phyloP scores from a whole-genome alignment of 108 stramenopile genomes.

The Mediolabrus comicus region DNA sequence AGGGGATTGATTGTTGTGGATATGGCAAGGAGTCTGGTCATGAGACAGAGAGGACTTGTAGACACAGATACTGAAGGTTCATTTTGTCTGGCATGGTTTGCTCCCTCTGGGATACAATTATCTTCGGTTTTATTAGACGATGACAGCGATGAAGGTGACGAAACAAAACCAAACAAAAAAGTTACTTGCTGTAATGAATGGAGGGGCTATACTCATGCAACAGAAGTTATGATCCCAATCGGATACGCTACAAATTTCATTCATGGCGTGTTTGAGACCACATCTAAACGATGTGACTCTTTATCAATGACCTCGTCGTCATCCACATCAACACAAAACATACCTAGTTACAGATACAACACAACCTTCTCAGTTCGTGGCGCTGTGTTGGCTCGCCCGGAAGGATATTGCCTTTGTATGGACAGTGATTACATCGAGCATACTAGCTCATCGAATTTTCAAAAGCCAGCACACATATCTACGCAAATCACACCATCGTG shows the following conservation, averaged over 20 bases:
- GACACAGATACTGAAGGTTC: constrained; percentile 42
- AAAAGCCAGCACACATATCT: constrained; percentile 4
- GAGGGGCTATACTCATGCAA: constrained; percentile 62
- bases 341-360: constrained; percentile 20
- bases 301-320: background rate
- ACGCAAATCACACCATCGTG: background rate
- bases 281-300: background rate
- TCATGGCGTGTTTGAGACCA: constrained; percentile 28
- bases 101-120: constrained; percentile 66
- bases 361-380: constrained; percentile 78
- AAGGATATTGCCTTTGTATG: constrained; percentile 78
- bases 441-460: background rate
- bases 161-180: constrained; percentile 12
- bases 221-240: constrained; percentile 70
- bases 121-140: constrained; percentile 29
- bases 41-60: background rate
- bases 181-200: constrained; percentile 57
- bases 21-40: constrained; percentile 45
- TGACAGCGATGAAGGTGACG: constrained; percentile 25
- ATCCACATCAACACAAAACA: background rate
- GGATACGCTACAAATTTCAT: constrained; percentile 66
- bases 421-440: constrained; percentile 39
- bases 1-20: too few species aligned
- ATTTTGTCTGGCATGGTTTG: constrained; percentile 83
- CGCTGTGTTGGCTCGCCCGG: constrained; percentile 69